These are phyloP conservation scores for Crithidia acanthocephali DNA, from an alignment of 208 protist species.

Conservation along the genomic window DNA sequence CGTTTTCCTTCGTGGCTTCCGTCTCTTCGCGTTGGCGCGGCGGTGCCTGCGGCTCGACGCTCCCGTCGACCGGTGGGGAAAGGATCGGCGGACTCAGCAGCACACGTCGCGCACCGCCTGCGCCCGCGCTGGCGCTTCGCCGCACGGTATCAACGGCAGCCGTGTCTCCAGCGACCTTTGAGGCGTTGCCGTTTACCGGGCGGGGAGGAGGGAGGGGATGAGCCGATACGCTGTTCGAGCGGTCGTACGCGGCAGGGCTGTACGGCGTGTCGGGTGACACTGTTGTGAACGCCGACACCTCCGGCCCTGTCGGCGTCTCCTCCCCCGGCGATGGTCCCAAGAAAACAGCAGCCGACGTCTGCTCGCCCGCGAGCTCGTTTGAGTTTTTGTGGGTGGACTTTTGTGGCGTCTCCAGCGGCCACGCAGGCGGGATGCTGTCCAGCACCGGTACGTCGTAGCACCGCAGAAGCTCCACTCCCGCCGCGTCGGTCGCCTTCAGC, in stretches of 20 bases:
- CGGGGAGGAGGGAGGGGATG: neutral
- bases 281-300: constrained; percentile 21
- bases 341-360: neutral
- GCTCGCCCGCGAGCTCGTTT: too few species aligned
- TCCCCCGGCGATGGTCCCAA: neutral
- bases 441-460: constrained; percentile 28
- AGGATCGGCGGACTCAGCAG: constrained; percentile 1
- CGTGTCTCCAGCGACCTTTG: neutral
- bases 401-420: constrained; percentile 9
- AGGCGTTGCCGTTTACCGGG: neutral
- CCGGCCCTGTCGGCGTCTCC: constrained; percentile 11
- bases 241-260: neutral
- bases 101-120: neutral
- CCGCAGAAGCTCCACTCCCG: constrained; percentile 19
- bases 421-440: constrained; percentile 27
- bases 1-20: neutral
- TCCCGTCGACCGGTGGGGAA: neutral
- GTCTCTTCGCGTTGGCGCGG: neutral
- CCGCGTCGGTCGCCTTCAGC: constrained; percentile 17
- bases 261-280: constrained; percentile 26
- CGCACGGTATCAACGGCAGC: too few species aligned
- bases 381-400: neutral
- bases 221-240: neutral
- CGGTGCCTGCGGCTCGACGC: neutral
- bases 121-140: neutral